Evolutionary conservation across 192 early-diverging fungal species (phyloP).

Genomic region (Paraglomus occultum): DNA sequence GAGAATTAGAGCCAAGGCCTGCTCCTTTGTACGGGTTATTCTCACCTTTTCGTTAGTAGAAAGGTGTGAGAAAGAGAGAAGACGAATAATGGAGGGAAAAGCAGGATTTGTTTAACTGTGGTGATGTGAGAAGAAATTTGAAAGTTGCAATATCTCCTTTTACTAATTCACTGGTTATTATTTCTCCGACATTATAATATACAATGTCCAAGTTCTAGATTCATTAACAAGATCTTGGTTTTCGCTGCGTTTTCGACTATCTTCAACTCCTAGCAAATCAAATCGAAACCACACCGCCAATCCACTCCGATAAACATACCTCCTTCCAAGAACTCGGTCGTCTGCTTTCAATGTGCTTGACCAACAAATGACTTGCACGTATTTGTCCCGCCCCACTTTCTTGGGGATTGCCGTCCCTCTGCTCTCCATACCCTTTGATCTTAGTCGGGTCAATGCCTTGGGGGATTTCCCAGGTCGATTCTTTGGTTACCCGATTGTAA

Average conservation of each 20-base stretch:
- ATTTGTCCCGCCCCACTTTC: conserved; percentile 42
- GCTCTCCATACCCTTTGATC: conserved; percentile 42
- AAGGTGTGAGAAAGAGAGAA: conserved; percentile 5
- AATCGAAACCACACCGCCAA: too few relatives aligned
- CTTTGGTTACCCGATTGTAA: conserved; percentile 70
- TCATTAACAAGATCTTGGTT: too few relatives aligned
- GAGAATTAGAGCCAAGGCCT: conserved; percentile 71
- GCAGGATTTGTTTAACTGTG: too few relatives aligned
- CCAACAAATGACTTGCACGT: conserved; percentile 86
- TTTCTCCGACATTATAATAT: neutral
- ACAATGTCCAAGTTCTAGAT: too few relatives aligned
- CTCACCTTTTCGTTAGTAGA: conserved; percentile 47
- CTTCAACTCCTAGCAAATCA: too few relatives aligned
- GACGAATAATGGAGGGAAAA: conserved; percentile 2
- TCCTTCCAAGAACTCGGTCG: conserved; percentile 90
- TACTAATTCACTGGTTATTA: neutral
- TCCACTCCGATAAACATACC: conserved; percentile 37
- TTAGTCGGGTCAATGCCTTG: conserved; percentile 38
- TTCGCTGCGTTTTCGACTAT: too few relatives aligned
- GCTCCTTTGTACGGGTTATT: conserved; percentile 91
- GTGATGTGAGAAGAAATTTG: neutral
- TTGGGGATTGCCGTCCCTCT: neutral
- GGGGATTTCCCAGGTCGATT: conserved; percentile 78
- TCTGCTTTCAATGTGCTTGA: conserved; percentile 84
- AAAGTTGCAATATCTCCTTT: conserved; percentile 4